These are phyloP conservation scores for Volvariella volvacea DNA, from an alignment of 1,284 basidiomycete species.

Conservation along the genomic window DNA sequence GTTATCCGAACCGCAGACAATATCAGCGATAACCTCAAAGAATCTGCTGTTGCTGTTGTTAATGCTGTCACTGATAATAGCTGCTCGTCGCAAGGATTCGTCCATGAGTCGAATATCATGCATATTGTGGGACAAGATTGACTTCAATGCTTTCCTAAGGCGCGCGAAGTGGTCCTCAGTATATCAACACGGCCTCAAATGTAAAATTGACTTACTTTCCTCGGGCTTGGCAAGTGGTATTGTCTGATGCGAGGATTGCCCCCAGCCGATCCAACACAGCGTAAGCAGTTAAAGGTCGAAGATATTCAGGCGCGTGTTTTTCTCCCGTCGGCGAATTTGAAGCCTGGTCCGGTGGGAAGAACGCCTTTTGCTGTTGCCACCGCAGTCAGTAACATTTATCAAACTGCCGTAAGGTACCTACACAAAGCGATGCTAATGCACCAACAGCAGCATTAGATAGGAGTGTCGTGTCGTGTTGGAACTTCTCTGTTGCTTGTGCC, in stretches of 20 bases:
- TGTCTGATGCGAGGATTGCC: slow-evolving; percentile 58
- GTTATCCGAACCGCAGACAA: slow-evolving; percentile 52
- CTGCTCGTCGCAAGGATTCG: slow-evolving; percentile 67
- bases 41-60: slow-evolving; percentile 57
- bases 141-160: slow-evolving; percentile 77
- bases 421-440: slow-evolving; percentile 81
- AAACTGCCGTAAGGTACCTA: slow-evolving; percentile 34
- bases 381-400: slow-evolving; percentile 9
- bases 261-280: slow-evolving; percentile 58
- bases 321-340: slow-evolving; percentile 55
- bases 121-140: slow-evolving; percentile 48
- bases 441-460: slow-evolving; percentile 77
- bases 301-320: slow-evolving; percentile 37
- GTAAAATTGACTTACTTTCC: slow-evolving; percentile 59
- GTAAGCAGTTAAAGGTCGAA: slow-evolving; percentile 45
- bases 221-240: slow-evolving; percentile 39
- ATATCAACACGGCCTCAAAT: too few species aligned
- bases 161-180: slow-evolving; percentile 12
- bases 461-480: slow-evolving; percentile 66
- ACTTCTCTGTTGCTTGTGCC: slow-evolving; percentile 56
- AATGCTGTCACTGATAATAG: slow-evolving; percentile 51
- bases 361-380: slow-evolving; percentile 57
- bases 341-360: slow-evolving; percentile 56
- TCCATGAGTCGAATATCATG: slow-evolving; percentile 58
- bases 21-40: slow-evolving; percentile 77